Evolutionary conservation across 1,139 yeast species (phyloP).

Genomic region (Yamadazyma songkhlaensis): DNA sequence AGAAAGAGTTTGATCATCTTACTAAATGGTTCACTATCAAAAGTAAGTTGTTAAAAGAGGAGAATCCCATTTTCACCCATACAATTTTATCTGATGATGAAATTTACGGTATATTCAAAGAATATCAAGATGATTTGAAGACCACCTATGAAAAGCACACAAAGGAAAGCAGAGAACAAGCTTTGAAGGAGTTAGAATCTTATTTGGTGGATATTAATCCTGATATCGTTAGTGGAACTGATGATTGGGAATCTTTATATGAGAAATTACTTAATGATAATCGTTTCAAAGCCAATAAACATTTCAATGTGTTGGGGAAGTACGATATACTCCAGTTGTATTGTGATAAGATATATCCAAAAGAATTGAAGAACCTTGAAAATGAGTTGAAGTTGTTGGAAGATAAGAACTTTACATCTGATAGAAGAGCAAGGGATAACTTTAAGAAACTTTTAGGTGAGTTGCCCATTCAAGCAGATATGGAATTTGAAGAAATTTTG

Average conservation of each 20-base stretch:
- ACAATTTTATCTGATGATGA: slow-evolving; percentile 59
- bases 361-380: slow-evolving; percentile 33
- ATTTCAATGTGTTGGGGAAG: slow-evolving; percentile 49
- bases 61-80: slow-evolving; percentile 62
- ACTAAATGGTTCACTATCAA: slow-evolving; percentile 69
- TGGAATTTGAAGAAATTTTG: slow-evolving; percentile 60
- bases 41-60: slow-evolving; percentile 48
- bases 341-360: slow-evolving; percentile 44
- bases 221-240: slow-evolving; percentile 24
- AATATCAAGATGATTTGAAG: slow-evolving; percentile 44
- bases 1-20: slow-evolving; percentile 45
- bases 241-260: slow-evolving; percentile 47
- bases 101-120: slow-evolving; percentile 50
- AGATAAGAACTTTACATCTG: slow-evolving; percentile 47
- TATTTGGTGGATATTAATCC: slow-evolving; percentile 42
- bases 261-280: slow-evolving; percentile 40
- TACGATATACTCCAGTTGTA: slow-evolving; percentile 61
- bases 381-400: slow-evolving; percentile 32
- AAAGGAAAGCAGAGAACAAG: slow-evolving; percentile 39
- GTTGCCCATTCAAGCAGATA: slow-evolving; percentile 49
- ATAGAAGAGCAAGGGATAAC: slow-evolving; percentile 62
- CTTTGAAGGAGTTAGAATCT: slow-evolving; percentile 49
- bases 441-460: slow-evolving; percentile 48
- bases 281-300: slow-evolving; percentile 58
- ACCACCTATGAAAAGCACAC: slow-evolving; percentile 32